Evolutionary conservation across 805 yeast species (phyloP).

Genomic region (Clavispora asparagi): DNA sequence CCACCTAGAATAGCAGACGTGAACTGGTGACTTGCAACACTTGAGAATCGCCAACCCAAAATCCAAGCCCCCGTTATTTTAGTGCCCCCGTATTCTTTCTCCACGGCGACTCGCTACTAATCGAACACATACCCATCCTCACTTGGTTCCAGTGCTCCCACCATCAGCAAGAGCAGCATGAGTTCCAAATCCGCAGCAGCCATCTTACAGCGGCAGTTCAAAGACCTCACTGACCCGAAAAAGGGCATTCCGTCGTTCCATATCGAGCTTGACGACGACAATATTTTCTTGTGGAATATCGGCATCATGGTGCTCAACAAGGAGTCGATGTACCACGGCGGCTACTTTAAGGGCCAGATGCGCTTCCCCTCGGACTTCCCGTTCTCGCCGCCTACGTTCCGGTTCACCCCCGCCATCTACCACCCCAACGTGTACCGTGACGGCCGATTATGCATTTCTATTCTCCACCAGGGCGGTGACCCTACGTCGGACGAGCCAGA

Average conservation of each 20-base stretch:
- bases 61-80: background rate
- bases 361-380: slow-evolving; percentile 90
- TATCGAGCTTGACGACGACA: slow-evolving; percentile 56
- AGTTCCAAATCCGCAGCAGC: slow-evolving; percentile 67
- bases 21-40: background rate
- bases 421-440: slow-evolving; percentile 95
- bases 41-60: background rate
- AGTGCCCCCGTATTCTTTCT: background rate
- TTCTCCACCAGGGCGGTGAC: slow-evolving; percentile 88
- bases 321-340: slow-evolving; percentile 90
- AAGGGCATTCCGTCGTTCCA: slow-evolving; percentile 61
- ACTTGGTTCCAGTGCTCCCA: background rate
- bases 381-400: slow-evolving; percentile 84
- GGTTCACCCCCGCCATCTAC: slow-evolving; percentile 88
- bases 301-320: slow-evolving; percentile 89
- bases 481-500: slow-evolving; percentile 88
- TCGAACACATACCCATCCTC: background rate
- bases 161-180: slow-evolving; percentile 17
- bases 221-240: slow-evolving; percentile 89
- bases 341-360: slow-evolving; percentile 92
- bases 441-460: slow-evolving; percentile 89
- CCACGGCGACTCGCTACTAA: slow-evolving; percentile 1
- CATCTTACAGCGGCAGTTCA: slow-evolving; percentile 84
- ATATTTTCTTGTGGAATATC: slow-evolving; percentile 67
- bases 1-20: background rate